Evolutionary conservation across 441 rosid genomes (phyloP).

Genomic region (Sinapis alba): DNA sequence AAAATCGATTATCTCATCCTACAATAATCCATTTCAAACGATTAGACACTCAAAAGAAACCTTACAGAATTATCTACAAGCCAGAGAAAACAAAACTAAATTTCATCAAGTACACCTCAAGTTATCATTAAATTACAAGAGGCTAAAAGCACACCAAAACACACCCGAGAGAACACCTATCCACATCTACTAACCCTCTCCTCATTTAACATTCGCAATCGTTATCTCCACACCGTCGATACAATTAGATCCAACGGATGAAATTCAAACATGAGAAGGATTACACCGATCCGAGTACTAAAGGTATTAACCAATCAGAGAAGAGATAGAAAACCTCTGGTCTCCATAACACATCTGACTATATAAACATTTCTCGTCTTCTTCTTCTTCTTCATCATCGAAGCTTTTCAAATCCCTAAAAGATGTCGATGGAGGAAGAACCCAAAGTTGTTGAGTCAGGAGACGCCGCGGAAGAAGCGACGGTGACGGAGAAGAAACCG

Average conservation of each 20-base stretch:
- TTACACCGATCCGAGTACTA: conserved; percentile 57
- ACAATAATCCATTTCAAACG: not conserved
- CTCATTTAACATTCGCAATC: conserved; percentile 22
- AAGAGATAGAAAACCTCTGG: conserved; percentile 41
- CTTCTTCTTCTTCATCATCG: conserved; percentile 27
- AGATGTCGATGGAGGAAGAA: conserved; percentile 36
- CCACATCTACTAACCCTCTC: conserved; percentile 27
- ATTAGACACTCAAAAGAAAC: conserved; percentile 45
- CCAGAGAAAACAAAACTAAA: conserved; percentile 33
- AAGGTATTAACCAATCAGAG: conserved; percentile 55
- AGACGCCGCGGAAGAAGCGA: conserved; percentile 14
- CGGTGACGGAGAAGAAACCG: conserved; percentile 42
- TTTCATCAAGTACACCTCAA: conserved; percentile 31
- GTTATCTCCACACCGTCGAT: conserved; percentile 49
- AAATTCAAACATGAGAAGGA: conserved; percentile 53
- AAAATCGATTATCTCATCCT: conserved; percentile 36
- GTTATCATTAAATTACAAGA: conserved; percentile 32
- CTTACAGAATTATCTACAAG: conserved; percentile 50
- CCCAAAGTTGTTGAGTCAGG: conserved; percentile 35
- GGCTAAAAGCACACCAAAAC: conserved; percentile 62
- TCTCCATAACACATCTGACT: conserved; percentile 46
- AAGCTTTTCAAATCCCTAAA: not conserved
- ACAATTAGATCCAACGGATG: conserved; percentile 55
- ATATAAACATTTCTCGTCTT: conserved; percentile 52
- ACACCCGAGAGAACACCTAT: conserved; percentile 23